Percentiles rank a stretch among this genome's conserved stretches.
Evolutionary conservation across 768 basidiomycete genomes (phyloP).

Genomic region (Aureoboletus auriporus): DNA sequence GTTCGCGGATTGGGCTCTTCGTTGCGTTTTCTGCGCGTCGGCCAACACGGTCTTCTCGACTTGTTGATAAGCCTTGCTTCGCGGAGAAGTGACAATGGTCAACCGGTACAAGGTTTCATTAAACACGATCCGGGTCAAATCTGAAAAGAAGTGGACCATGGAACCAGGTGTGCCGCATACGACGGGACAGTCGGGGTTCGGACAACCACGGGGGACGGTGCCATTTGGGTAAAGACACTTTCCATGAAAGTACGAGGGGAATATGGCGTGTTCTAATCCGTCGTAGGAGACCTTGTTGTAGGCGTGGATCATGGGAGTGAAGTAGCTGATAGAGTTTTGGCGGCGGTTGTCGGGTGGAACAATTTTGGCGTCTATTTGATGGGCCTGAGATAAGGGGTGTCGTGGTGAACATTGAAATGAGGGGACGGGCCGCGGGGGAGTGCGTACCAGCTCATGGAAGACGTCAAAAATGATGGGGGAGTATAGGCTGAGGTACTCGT

Average conservation of each 20-base stretch:
- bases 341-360: slow-evolving; percentile 26
- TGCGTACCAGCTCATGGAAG: slow-evolving; percentile 41
- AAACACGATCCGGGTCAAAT: slow-evolving; percentile 47
- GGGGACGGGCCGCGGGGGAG: not conserved
- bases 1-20: slow-evolving; percentile 7
- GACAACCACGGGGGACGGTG: slow-evolving; percentile 64
- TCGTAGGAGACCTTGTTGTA: slow-evolving; percentile 44
- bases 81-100: slow-evolving; percentile 31
- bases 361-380: slow-evolving; percentile 31
- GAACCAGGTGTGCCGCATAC: slow-evolving; percentile 84
- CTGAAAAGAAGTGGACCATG: slow-evolving; percentile 61
- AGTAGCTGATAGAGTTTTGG: slow-evolving; percentile 30
- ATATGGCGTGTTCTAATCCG: slow-evolving; percentile 53
- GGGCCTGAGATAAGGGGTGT: slow-evolving; percentile 26
- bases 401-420: not conserved
- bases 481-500: slow-evolving; percentile 51
- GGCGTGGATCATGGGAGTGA: slow-evolving; percentile 43
- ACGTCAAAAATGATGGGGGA: slow-evolving; percentile 36
- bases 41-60: slow-evolving; percentile 40
- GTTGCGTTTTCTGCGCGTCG: slow-evolving; percentile 24
- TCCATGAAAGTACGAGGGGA: slow-evolving; percentile 70
- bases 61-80: slow-evolving; percentile 38
- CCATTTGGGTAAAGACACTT: slow-evolving; percentile 58
- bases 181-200: slow-evolving; percentile 74
- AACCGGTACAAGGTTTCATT: slow-evolving; percentile 37